Evolutionary conservation across 2,329 filamentous ascomycete species (phyloP).

Genomic region (Pleomassaria siparia): DNA sequence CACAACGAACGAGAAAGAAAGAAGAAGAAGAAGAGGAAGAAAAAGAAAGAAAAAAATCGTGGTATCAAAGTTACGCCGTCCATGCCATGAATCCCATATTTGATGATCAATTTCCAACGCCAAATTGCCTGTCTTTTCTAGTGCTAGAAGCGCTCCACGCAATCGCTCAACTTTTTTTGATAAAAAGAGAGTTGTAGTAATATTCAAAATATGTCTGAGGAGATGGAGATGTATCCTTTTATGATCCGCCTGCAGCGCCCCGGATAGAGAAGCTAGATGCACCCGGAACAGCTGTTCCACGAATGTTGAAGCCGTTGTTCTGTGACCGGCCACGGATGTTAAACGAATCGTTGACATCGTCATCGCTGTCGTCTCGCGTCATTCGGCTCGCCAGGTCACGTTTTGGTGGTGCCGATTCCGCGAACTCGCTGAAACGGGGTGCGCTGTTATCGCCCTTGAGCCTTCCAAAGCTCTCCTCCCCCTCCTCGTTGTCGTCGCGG

Average conservation of each 20-base stretch:
- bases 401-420: conserved; percentile 23
- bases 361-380: conserved; percentile 23
- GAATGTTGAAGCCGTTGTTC: conserved; percentile 35
- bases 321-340: conserved; percentile 15
- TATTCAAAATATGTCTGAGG: no score
- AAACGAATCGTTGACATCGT: conserved; percentile 9
- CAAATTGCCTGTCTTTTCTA: background rate
- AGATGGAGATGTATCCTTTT: no score
- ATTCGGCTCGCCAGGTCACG: conserved; percentile 34
- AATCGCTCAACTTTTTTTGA: background rate
- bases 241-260: conserved; percentile 36
- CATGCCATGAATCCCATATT: background rate
- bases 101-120: background rate
- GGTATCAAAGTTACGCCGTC: conserved; percentile 3
- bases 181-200: no score
- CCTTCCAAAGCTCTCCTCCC: conserved; percentile 24
- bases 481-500: conserved; percentile 20
- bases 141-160: background rate
- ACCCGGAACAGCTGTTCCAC: conserved; percentile 26
- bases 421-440: conserved; percentile 26
- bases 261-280: conserved; percentile 32
- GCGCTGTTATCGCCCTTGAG: conserved; percentile 35
- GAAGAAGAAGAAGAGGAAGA: background rate
- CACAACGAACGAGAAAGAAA: no score
- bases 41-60: background rate